phyloP scores from a whole-genome alignment of 257 asterid species.

The Perilla frutescens region DNA sequence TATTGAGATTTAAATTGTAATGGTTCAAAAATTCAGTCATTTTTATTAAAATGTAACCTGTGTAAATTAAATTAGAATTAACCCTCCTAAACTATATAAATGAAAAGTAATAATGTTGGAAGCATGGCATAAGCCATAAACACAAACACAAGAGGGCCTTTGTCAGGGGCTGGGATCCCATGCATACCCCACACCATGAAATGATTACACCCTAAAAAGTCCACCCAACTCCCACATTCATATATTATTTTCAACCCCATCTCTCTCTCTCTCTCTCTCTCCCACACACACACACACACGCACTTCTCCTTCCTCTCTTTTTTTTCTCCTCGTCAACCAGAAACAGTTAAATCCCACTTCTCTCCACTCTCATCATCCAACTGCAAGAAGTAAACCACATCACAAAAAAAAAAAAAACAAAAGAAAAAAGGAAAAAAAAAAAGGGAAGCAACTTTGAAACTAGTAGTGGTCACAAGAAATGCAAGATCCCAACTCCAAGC shows the following conservation, averaged over 20 bases:
- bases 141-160: too few species aligned
- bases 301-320: not conserved
- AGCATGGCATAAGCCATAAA: not conserved
- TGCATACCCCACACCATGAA: conserved; percentile 44
- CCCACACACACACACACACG: not conserved
- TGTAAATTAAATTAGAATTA: too few species aligned
- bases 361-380: conserved; percentile 29
- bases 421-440: not conserved
- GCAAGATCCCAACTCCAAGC: conserved; percentile 82
- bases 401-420: not conserved
- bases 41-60: too few species aligned
- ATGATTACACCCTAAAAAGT: conserved; percentile 36
- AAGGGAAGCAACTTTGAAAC: not conserved
- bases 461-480: conserved; percentile 35
- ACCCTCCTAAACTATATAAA: too few species aligned
- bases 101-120: not conserved
- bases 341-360: conserved; percentile 35
- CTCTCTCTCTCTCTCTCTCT: not conserved
- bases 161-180: conserved; percentile 31
- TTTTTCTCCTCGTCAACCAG: conserved; percentile 35
- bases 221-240: conserved; percentile 27
- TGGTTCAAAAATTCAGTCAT: too few species aligned
- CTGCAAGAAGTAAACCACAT: conserved; percentile 1
- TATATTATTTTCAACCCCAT: conserved; percentile 15
- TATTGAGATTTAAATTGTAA: too few species aligned